Percentiles rank a stretch among this genome's conserved stretches.
Evolutionary conservation across 2,329 filamentous ascomycete species (phyloP).

Genomic region (Erysiphe pulchra): DNA sequence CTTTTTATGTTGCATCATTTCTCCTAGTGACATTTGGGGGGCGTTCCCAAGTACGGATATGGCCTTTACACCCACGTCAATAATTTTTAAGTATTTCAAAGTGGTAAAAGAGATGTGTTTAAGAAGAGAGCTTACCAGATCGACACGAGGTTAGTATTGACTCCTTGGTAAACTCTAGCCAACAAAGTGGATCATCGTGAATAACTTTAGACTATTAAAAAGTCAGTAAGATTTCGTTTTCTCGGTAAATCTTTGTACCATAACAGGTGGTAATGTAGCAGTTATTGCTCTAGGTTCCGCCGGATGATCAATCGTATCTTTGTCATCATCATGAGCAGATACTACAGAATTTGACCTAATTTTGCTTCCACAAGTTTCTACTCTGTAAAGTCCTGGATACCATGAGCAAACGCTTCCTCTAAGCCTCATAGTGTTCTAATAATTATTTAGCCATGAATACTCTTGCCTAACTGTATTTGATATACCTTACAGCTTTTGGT

Average conservation of each 20-base stretch:
- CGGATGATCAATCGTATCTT: constrained; percentile 40
- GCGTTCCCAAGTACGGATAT: constrained; percentile 9
- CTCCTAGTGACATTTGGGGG: constrained; percentile 1
- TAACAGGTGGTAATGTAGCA: constrained; percentile 69
- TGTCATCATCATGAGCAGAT: constrained; percentile 26
- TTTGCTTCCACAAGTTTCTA: constrained; percentile 31
- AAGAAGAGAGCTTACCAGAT: constrained; percentile 35
- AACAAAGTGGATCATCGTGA: constrained; percentile 66
- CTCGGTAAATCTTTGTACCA: constrained; percentile 26
- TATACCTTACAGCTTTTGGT: constrained; percentile 47
- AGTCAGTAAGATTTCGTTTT: constrained; percentile 6
- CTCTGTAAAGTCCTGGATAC: constrained; percentile 23
- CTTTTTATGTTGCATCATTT: too few relatives aligned
- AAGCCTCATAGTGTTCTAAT: constrained; percentile 27
- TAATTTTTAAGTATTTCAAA: not conserved
- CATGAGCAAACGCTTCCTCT: constrained; percentile 24
- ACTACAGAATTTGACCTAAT: constrained; percentile 46
- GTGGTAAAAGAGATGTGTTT: not conserved
- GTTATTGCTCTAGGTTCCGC: constrained; percentile 69
- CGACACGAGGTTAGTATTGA: constrained; percentile 82
- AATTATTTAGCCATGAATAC: not conserved
- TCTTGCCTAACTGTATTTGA: too few relatives aligned
- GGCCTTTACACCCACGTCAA: constrained; percentile 1
- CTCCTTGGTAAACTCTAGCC: constrained; percentile 83
- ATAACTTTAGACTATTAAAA: constrained; percentile 44